Percentiles rank a stretch among this genome's conserved stretches.
Evolutionary conservation across 306 rosid genomes (phyloP).

Genomic region (Ceratonia siliqua): DNA sequence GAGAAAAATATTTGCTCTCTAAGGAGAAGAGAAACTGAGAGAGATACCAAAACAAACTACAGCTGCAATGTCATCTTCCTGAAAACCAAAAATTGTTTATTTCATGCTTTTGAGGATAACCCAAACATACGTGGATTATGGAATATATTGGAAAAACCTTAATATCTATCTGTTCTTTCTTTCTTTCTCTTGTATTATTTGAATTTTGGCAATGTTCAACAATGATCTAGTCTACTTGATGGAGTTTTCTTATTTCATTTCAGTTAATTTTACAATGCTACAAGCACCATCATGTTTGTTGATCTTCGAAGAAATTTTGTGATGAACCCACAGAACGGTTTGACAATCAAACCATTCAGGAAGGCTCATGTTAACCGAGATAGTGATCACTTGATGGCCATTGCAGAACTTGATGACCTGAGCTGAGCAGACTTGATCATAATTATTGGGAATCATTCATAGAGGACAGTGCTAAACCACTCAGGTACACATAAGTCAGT

Average conservation of each 20-base stretch:
- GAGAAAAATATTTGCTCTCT: not conserved
- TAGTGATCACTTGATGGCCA: slow-evolving; percentile 80
- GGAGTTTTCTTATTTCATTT: slow-evolving; percentile 36
- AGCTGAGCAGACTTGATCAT: slow-evolving; percentile 77
- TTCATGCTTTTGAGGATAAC: not conserved
- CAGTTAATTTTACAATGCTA: slow-evolving; percentile 82
- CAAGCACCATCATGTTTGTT: slow-evolving; percentile 88
- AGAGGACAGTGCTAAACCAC: slow-evolving; percentile 77
- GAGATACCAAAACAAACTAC: not conserved
- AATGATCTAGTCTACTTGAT: slow-evolving; percentile 16
- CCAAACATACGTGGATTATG: not conserved
- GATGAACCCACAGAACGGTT: slow-evolving; percentile 97
- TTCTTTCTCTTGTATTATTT: not conserved
- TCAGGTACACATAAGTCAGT: slow-evolving; percentile 55
- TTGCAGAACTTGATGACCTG: slow-evolving; percentile 89
- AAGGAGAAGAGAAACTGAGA: not conserved
- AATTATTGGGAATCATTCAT: slow-evolving; percentile 59
- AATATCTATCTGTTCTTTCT: too few relatives aligned
- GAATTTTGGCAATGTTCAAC: not conserved
- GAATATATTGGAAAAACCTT: not conserved
- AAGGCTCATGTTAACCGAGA: slow-evolving; percentile 92
- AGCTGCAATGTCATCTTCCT: not conserved
- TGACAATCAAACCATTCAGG: slow-evolving; percentile 91
- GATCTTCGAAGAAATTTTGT: slow-evolving; percentile 91
- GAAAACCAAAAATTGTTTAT: slow-evolving; percentile 8